A percentile compares a stretch with the other conserved stretches of the same genome.
phyloP scores from a whole-genome alignment of 179 eudicot species.

The Silene coronaria region DNA sequence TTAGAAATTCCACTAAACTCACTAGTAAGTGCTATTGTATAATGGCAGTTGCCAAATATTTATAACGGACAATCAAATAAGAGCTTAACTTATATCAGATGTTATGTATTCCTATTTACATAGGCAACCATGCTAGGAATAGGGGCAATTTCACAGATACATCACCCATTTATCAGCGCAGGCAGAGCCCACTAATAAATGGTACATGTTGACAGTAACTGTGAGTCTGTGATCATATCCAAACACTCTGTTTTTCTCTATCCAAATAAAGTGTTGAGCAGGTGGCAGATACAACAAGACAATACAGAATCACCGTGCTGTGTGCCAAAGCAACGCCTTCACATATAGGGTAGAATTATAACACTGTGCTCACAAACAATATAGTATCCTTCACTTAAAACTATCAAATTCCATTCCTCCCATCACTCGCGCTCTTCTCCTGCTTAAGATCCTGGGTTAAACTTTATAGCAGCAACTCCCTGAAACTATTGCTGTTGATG shows the following conservation, averaged over 20 bases:
- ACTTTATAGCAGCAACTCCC: neutral
- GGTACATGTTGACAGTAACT: neutral
- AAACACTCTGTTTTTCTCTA: neutral
- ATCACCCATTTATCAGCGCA: no score
- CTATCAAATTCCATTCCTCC: neutral
- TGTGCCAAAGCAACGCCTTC: neutral
- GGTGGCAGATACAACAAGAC: neutral
- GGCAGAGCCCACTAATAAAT: no score
- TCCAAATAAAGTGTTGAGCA: neutral
- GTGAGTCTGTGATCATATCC: neutral
- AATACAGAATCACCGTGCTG: neutral
- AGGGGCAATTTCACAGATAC: no score
- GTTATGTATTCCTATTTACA: no score
- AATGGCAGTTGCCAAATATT: no score
- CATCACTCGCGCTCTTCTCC: neutral
- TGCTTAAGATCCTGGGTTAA: neutral
- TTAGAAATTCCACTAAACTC: no score
- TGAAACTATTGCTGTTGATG: neutral
- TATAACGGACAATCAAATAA: no score
- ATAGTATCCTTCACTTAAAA: neutral
- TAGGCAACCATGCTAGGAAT: no score
- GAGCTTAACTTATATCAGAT: no score
- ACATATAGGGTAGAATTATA: neutral
- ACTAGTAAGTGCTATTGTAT: no score
- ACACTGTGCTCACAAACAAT: neutral